Evolutionary conservation across 805 yeast species (phyloP).

Genomic region (Ogataea angusta): DNA sequence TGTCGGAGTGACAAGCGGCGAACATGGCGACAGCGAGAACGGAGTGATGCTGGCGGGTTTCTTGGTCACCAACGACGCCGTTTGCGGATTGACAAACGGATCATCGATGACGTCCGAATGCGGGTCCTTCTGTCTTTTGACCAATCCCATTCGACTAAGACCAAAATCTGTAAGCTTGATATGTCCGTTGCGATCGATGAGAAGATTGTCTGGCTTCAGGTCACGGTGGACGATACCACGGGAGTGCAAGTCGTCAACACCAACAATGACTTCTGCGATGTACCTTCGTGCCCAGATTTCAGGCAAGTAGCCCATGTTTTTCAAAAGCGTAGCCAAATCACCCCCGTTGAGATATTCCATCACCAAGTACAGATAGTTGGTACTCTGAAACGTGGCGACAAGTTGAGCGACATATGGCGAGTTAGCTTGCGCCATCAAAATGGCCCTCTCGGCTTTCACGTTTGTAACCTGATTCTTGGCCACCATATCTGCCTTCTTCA

Average conservation of each 20-base stretch:
- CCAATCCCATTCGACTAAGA: constrained; percentile 80
- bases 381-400: constrained; percentile 83
- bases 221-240: constrained; percentile 93
- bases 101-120: constrained; percentile 17
- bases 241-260: constrained; percentile 83
- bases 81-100: constrained; percentile 16
- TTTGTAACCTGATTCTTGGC: constrained; percentile 95
- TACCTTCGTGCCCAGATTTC: constrained; percentile 84
- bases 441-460: constrained; percentile 92
- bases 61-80: constrained; percentile 14
- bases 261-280: constrained; percentile 85
- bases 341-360: constrained; percentile 98
- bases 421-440: constrained; percentile 95
- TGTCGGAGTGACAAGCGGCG: constrained; percentile 24
- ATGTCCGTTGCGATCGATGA: constrained; percentile 86
- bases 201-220: constrained; percentile 87
- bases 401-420: constrained; percentile 91
- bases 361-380: constrained; percentile 81
- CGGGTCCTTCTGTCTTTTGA: constrained; percentile 63
- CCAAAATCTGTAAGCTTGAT: constrained; percentile 95
- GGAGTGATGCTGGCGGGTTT: constrained; percentile 24
- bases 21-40: constrained; percentile 26
- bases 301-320: constrained; percentile 78
- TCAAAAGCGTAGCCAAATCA: constrained; percentile 83
- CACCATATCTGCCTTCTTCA: constrained; percentile 92